A percentile compares a stretch with the other conserved stretches of the same genome.
Evolutionary conservation across 768 basidiomycete genomes (phyloP).

Genomic region (Mycena capillaripes): DNA sequence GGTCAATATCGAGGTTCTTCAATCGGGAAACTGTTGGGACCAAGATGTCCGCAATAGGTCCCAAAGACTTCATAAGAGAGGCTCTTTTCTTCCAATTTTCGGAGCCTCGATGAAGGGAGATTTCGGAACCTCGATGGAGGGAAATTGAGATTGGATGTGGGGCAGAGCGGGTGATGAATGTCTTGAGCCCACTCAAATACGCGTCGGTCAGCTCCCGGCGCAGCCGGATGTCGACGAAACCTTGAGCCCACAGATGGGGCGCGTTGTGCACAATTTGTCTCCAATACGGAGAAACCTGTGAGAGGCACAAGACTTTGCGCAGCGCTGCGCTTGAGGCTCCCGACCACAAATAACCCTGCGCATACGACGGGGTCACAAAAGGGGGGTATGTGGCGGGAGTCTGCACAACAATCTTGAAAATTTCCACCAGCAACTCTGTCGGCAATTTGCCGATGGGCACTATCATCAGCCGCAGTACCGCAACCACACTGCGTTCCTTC

Average conservation of each 20-base stretch:
- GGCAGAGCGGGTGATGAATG: background rate
- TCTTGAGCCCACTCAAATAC: background rate
- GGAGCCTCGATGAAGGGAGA: no score
- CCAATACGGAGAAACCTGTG: constrained; percentile 19
- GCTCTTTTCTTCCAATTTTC: no score
- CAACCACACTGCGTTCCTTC: constrained; percentile 14
- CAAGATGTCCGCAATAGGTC: background rate
- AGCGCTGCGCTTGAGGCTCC: no score
- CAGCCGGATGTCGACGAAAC: background rate
- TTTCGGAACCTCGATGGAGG: background rate
- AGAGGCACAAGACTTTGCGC: background rate
- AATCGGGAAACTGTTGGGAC: background rate
- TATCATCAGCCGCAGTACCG: constrained; percentile 2
- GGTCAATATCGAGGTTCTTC: background rate
- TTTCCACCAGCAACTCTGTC: constrained; percentile 17
- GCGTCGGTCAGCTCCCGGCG: background rate
- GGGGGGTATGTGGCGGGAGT: background rate
- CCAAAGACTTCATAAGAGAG: background rate
- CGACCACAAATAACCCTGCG: no score
- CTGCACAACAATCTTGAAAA: constrained; percentile 10
- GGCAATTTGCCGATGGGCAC: constrained; percentile 21
- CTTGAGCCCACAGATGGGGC: constrained; percentile 14
- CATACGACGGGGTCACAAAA: no score
- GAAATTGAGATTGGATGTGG: background rate
- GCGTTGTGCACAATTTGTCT: background rate